Percentiles rank a stretch among this genome's conserved stretches.
These are phyloP conservation scores for Porphyrellus sp. DNA, from an alignment of 1,284 basidiomycete genomes.

Conservation along the genomic window DNA sequence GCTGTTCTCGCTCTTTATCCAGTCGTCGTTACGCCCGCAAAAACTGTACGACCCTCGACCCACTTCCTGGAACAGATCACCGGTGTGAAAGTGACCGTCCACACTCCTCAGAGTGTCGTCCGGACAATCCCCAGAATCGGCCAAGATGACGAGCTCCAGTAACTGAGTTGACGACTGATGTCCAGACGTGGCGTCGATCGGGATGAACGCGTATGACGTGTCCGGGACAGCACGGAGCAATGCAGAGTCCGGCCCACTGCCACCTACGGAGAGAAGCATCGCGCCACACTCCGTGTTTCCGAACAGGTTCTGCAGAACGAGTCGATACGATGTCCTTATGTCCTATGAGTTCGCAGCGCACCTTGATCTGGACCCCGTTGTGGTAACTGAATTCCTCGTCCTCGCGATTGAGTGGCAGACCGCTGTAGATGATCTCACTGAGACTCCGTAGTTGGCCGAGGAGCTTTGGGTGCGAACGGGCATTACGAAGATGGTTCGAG, in stretches of 20 bases:
- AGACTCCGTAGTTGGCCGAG: constrained; percentile 53
- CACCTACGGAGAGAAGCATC: constrained; percentile 55
- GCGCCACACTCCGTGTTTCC: constrained; percentile 71
- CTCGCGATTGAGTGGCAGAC: constrained; percentile 56
- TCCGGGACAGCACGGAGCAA: constrained; percentile 54
- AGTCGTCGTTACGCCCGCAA: constrained; percentile 70
- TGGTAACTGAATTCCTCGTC: constrained; percentile 63
- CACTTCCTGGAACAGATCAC: constrained; percentile 66
- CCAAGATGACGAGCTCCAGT: constrained; percentile 62
- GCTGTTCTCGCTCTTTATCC: constrained; percentile 75
- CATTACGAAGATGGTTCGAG: constrained; percentile 54
- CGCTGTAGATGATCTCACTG: constrained; percentile 60
- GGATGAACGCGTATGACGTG: constrained; percentile 57
- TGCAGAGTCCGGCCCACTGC: constrained; percentile 42
- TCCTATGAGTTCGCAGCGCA: constrained; percentile 32
- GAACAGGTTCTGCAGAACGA: constrained; percentile 54
- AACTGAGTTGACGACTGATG: constrained; percentile 54
- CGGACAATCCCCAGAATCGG: constrained; percentile 65
- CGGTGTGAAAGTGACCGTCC: constrained; percentile 71
- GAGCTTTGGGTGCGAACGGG: constrained; percentile 59
- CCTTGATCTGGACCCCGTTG: constrained; percentile 55
- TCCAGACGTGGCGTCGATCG: constrained; percentile 41
- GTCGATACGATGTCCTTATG: constrained; percentile 9
- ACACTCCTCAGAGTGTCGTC: constrained; percentile 50
- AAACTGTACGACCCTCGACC: constrained; percentile 54